Base-by-base conservation (phyloP, 345 rosid genomes). In the Populus davidiana region DNA sequence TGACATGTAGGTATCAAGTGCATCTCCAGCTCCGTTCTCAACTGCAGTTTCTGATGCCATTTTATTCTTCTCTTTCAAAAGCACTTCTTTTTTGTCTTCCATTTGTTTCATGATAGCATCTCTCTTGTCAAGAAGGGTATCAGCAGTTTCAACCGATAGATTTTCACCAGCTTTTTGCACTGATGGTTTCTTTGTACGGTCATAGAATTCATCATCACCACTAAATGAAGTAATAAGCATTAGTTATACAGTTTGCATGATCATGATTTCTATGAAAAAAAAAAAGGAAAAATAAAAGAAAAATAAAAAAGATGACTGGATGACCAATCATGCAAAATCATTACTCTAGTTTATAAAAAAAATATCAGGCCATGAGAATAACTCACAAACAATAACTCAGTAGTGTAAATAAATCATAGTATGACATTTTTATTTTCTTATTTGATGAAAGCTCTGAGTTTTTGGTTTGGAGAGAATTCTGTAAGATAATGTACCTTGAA, bases 161-260 rank as follows among this genome's bases (percentile, higher is more conserved):
- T 70, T 83, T 85, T 93, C 93, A 72, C 84, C 83, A 72, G 77
- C 85, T 80, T 89, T 88, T 78, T 81, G 80, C n/a, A 70, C 64
- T 36, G 86, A 81, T 36, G 85, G 83, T 76, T 88, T 93, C 86
- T 93, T 92, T 25, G 98, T 90, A 81, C 97, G 98, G 83, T 96
- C 99, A 82, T 92, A 96, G 85, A 92, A 96, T 71, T 96, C 98
- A 83, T 93, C 99, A 77, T 96, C 99, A 73, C 89, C 97, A 67
- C 97, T 92, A 91, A 49, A 82, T 23, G 68, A 79, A 82, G 29
- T 52, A 77, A 75, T 47, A 75, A 78, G 44, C 64, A 72, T 65
- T 38, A 75, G 29, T 52, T 16, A 50, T 76, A 25, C 50, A 56
- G 33, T 61, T 27, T 41, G 65, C 69, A 73, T 43, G 43, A 61